These are phyloP conservation scores for Ogataea degrootiae DNA, from an alignment of 805 yeast species.

Conservation along the genomic window DNA sequence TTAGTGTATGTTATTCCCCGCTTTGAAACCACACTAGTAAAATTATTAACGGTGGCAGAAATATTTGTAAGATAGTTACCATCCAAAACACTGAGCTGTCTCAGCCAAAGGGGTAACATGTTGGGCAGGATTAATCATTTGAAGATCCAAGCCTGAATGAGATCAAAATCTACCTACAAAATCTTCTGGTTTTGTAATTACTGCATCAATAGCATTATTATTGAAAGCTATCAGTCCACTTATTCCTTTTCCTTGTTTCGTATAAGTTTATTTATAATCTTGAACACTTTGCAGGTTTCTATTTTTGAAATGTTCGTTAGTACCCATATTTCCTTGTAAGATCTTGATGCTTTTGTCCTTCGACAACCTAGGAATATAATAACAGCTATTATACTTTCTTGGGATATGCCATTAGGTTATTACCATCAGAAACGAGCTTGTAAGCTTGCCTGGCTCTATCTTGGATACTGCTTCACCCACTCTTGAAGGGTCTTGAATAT, in stretches of 20 bases:
- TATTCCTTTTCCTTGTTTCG: slow-evolving; percentile 50
- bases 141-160: slow-evolving; percentile 80
- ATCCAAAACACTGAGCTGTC: slow-evolving; percentile 91
- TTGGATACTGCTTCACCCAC: slow-evolving; percentile 98
- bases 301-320: slow-evolving; percentile 88
- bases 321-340: slow-evolving; percentile 94
- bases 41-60: slow-evolving; percentile 94
- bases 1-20: slow-evolving; percentile 69
- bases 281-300: slow-evolving; percentile 89
- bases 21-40: slow-evolving; percentile 86
- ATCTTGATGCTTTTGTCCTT: slow-evolving; percentile 84
- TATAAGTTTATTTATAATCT: slow-evolving; percentile 62
- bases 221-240: slow-evolving; percentile 38
- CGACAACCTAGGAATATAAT: slow-evolving; percentile 92
- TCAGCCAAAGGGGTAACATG: slow-evolving; percentile 81
- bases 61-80: slow-evolving; percentile 96
- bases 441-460: no score
- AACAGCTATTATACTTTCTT: slow-evolving; percentile 94
- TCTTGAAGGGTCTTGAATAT: slow-evolving; percentile 98
- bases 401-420: no score
- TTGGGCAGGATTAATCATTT: slow-evolving; percentile 88
- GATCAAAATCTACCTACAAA: slow-evolving; percentile 94
- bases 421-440: no score
- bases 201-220: slow-evolving; percentile 53
- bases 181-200: slow-evolving; percentile 90